These are phyloP conservation scores for Tylopilus rubrobrunneus DNA, from an alignment of 768 basidiomycete genomes.

Conservation along the genomic window DNA sequence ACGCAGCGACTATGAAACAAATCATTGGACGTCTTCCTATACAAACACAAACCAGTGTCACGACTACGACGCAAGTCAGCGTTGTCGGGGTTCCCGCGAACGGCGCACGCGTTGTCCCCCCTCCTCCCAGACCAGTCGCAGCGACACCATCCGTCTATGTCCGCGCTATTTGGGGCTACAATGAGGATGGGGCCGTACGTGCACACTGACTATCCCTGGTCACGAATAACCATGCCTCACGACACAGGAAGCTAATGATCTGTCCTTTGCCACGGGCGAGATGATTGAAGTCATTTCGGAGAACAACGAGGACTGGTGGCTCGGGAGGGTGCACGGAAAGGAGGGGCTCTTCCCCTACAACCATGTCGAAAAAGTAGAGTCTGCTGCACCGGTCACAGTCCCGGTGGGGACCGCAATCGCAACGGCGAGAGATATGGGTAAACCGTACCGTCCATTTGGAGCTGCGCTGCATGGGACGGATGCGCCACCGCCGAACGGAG, in stretches of 20 bases:
- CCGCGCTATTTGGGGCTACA: conserved; percentile 64
- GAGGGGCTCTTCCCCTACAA: conserved; percentile 77
- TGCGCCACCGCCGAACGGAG: conserved; percentile 27
- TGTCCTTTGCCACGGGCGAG: conserved; percentile 74
- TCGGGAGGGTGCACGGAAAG: conserved; percentile 56
- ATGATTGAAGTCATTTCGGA: conserved; percentile 75
- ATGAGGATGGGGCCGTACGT: conserved; percentile 51
- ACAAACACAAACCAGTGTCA: conserved; percentile 21
- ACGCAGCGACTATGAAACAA: conserved; percentile 37
- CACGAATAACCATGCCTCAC: conserved; percentile 4
- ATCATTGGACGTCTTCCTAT: conserved; percentile 46
- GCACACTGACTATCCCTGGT: not conserved
- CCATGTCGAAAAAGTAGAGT: conserved; percentile 59
- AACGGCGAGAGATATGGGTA: not conserved
- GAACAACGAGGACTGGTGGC: conserved; percentile 88
- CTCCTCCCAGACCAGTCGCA: conserved; percentile 9
- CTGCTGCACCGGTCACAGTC: not conserved
- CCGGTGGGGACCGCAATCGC: not conserved
- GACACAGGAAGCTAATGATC: conserved; percentile 74
- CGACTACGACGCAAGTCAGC: conserved; percentile 12
- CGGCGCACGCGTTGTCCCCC: conserved; percentile 17
- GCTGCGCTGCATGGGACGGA: conserved; percentile 34
- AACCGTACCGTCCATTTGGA: conserved; percentile 36
- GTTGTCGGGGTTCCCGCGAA: not conserved
- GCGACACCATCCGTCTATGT: conserved; percentile 32